Percentiles rank a stretch among this genome's conserved stretches.
Evolutionary conservation across 768 basidiomycete species (phyloP).

Genomic region (Tylopilus balloui): DNA sequence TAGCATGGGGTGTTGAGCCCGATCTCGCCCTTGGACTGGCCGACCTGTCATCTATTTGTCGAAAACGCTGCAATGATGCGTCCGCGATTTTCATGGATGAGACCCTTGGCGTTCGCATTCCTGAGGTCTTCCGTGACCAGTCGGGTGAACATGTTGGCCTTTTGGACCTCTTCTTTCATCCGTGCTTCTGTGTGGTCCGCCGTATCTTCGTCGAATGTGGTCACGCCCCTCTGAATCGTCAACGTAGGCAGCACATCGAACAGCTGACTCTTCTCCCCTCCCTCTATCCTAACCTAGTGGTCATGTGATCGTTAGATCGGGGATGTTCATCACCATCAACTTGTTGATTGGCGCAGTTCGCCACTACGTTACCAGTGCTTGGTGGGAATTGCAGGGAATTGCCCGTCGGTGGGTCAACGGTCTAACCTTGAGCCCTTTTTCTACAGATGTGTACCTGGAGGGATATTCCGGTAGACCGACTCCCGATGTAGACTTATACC

Average conservation of each 20-base stretch:
- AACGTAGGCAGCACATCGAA: slow-evolving; percentile 64
- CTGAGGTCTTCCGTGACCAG: slow-evolving; percentile 79
- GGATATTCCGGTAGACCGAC: no score
- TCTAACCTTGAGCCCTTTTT: no score
- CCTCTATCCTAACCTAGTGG: slow-evolving; percentile 65
- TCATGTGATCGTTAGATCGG: no score
- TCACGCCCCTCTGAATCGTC: slow-evolving; percentile 33
- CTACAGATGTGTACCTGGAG: no score
- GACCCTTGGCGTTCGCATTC: slow-evolving; percentile 84
- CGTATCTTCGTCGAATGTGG: slow-evolving; percentile 16
- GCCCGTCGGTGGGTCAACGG: no score
- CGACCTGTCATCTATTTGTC: slow-evolving; percentile 69
- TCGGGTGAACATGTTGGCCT: slow-evolving; percentile 56
- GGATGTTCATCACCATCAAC: no score
- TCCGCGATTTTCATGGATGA: slow-evolving; percentile 80
- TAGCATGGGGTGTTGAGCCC: not conserved
- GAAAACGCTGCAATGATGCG: slow-evolving; percentile 81
- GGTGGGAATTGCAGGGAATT: no score
- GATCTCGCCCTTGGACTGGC: slow-evolving; percentile 68
- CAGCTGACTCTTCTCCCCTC: slow-evolving; percentile 46
- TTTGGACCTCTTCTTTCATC: slow-evolving; percentile 37
- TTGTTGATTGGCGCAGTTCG: no score
- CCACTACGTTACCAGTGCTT: no score
- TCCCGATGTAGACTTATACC: no score
- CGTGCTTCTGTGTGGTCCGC: slow-evolving; percentile 23